A percentile compares a stretch with the other conserved stretches of the same genome.
These are phyloP conservation scores for Phytopythium kandeliae DNA, from an alignment of 352 stramenopile species.

Conservation along the genomic window DNA sequence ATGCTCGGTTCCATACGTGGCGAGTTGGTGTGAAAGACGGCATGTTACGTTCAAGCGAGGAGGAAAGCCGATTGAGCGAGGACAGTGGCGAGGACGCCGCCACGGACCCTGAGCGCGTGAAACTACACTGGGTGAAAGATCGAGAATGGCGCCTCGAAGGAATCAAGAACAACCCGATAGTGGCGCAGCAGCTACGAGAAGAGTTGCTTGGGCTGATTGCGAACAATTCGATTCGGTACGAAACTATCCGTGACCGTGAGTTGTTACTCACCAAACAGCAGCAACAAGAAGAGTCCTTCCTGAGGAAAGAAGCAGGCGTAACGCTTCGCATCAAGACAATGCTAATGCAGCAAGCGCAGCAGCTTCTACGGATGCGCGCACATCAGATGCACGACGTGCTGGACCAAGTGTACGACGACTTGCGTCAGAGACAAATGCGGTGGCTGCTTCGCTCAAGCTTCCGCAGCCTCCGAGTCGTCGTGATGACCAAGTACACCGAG, in stretches of 20 bases:
- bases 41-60: slow-evolving; percentile 8
- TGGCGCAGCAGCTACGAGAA: slow-evolving; percentile 22
- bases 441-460: slow-evolving; percentile 52
- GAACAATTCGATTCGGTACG: slow-evolving; percentile 24
- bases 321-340: slow-evolving; percentile 42
- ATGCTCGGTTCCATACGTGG: slow-evolving; percentile 37
- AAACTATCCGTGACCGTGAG: slow-evolving; percentile 32
- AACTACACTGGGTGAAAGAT: slow-evolving; percentile 43
- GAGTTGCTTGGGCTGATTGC: slow-evolving; percentile 25
- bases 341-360: slow-evolving; percentile 40
- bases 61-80: slow-evolving; percentile 8
- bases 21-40: slow-evolving; percentile 31
- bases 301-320: slow-evolving; percentile 34
- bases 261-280: slow-evolving; percentile 27
- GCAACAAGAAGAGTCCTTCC: slow-evolving; percentile 32
- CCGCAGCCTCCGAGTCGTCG: slow-evolving; percentile 36
- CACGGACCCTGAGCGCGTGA: slow-evolving; percentile 3
- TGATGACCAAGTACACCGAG: slow-evolving; percentile 41
- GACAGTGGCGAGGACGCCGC: background rate
- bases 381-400: slow-evolving; percentile 58
- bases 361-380: slow-evolving; percentile 40
- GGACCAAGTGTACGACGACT: slow-evolving; percentile 50
- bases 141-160: slow-evolving; percentile 38
- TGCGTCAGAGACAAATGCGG: slow-evolving; percentile 32
- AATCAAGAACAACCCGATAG: slow-evolving; percentile 32